Base-by-base conservation (phyloP, 2,329 filamentous ascomycete genomes). In the Alternaria sp. region DNA sequence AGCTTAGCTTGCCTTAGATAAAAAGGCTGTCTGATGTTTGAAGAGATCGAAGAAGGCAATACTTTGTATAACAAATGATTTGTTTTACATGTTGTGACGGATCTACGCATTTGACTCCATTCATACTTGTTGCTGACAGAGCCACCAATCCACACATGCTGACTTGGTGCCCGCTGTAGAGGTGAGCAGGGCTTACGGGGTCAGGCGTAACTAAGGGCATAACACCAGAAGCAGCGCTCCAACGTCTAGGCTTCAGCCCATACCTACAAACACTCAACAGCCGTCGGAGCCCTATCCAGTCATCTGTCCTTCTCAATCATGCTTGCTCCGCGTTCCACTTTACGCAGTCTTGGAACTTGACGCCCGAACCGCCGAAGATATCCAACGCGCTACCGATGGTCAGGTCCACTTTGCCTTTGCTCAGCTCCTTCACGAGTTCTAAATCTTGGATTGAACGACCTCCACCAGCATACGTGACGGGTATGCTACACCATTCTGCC, bases 381-480 rank as follows among this genome's bases (percentile, higher is more conserved):
- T 99, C 95, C 70, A 99, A 80, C 2, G 95, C 95, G 76, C 95
- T 98, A 11, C 95, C 95, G 73, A 98, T 98, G 0, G 95, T 99
- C 69, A 99, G 82, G 74, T 99, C 93, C 23, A 98, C 89, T 74
- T 88, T 92, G 28, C 92, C 93, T 34, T 80, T 77, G 77, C 94
- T 97, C 64, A 97, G 81, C 40, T 79, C 79, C 80, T 92, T 90
- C 9, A 99, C 95, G 34, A 87, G 83, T 58, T 95, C 91, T 28
- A 99, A 80, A 72, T 99, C 95, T 45, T 88, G 85, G 36, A 98
- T 80, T 70, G 87, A 88, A 54, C 92, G 86, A 39, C 92, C 95
- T n/a, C 95, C 95, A 24, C 95, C 95, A 5, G 95, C 95, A 80
- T 99, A 99, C 1, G 95, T 99, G 14, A 98, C 91, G 2, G 95